A percentile compares a stretch with the other conserved stretches of the same genome.
Conservation (phyloP, 768 basidiomycete species). For the Phaeotremella fagi region DNA sequence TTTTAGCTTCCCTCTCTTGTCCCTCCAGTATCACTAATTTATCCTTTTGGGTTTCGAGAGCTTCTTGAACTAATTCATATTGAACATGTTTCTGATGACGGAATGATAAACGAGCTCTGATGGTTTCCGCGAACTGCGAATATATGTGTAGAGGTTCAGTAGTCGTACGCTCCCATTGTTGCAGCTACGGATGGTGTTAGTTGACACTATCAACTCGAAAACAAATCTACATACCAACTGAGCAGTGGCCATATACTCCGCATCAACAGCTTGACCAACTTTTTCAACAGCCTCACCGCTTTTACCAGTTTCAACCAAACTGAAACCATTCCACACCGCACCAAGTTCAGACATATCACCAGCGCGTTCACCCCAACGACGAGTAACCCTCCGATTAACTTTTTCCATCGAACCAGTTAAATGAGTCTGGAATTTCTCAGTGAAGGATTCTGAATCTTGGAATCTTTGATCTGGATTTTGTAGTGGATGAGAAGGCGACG, state of each 20-base stretch:
- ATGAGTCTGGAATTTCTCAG: constrained; percentile 89
- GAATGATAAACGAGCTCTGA: constrained; percentile 88
- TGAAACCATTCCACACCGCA: constrained; percentile 86
- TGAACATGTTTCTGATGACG: constrained; percentile 98
- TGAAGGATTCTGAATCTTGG: constrained; percentile 91
- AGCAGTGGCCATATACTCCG: constrained; percentile 87
- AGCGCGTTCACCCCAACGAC: constrained; percentile 89
- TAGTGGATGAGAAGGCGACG: constrained; percentile 81
- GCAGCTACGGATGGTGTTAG: constrained; percentile 56
- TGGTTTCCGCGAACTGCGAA: constrained; percentile 86
- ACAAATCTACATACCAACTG: constrained; percentile 60
- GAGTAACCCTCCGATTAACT: constrained; percentile 82
- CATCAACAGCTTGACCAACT: constrained; percentile 92
- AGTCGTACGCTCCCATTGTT: constrained; percentile 90
- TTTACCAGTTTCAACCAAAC: constrained; percentile 66
- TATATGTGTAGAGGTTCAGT: constrained; percentile 96
- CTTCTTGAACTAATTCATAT: constrained; percentile 92
- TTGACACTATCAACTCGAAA: neutral
- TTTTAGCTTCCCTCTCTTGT: constrained; percentile 81
- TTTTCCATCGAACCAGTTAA: constrained; percentile 91
- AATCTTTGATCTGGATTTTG: constrained; percentile 91
- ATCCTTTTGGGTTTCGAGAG: constrained; percentile 75
- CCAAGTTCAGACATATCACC: constrained; percentile 88
- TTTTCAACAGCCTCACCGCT: constrained; percentile 70
- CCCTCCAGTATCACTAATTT: constrained; percentile 84